Conservation (phyloP, 768 basidiomycete genomes). For the Fibroporia radiculosa region DNA sequence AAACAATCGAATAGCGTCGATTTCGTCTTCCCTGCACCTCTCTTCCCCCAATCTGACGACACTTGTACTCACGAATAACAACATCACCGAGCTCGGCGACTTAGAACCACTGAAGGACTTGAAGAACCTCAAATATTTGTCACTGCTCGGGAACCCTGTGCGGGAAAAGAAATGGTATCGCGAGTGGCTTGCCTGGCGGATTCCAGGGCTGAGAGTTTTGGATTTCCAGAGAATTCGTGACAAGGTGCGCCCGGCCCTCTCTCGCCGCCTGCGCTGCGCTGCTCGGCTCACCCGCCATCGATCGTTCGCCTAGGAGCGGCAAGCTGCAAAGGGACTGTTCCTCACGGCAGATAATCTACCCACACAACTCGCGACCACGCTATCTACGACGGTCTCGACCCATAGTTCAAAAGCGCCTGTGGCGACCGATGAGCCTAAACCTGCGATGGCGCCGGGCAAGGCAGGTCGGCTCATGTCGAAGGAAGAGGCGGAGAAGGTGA, state of each 20-base stretch:
- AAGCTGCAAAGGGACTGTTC: conserved; percentile 67
- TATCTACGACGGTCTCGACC: conserved; percentile 67
- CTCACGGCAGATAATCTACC: conserved; percentile 71
- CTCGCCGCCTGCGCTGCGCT: background rate
- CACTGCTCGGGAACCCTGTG: conserved; percentile 77
- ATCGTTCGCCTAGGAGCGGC: conserved; percentile 55
- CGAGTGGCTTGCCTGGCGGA: conserved; percentile 89
- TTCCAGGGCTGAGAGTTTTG: conserved; percentile 82
- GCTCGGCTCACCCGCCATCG: background rate
- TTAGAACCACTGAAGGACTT: conserved; percentile 77
- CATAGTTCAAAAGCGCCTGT: conserved; percentile 52
- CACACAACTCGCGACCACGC: conserved; percentile 72
- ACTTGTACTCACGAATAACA: conserved; percentile 80
- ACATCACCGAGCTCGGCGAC: conserved; percentile 72
- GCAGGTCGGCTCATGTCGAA: conserved; percentile 87
- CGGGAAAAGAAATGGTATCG: conserved; percentile 92
- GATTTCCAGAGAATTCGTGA: conserved; percentile 94
- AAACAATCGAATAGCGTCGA: conserved; percentile 81
- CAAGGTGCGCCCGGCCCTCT: conserved; percentile 61
- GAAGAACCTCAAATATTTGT: conserved; percentile 65
- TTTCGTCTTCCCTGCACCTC: conserved; percentile 75
- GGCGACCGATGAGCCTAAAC: conserved; percentile 75
- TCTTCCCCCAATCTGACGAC: conserved; percentile 81
- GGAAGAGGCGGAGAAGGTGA: conserved; percentile 84
- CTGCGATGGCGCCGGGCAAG: conserved; percentile 45